These are phyloP conservation scores for Monosporascus sp. DNA, from an alignment of 2,329 filamentous ascomycete genomes.

Conservation along the genomic window DNA sequence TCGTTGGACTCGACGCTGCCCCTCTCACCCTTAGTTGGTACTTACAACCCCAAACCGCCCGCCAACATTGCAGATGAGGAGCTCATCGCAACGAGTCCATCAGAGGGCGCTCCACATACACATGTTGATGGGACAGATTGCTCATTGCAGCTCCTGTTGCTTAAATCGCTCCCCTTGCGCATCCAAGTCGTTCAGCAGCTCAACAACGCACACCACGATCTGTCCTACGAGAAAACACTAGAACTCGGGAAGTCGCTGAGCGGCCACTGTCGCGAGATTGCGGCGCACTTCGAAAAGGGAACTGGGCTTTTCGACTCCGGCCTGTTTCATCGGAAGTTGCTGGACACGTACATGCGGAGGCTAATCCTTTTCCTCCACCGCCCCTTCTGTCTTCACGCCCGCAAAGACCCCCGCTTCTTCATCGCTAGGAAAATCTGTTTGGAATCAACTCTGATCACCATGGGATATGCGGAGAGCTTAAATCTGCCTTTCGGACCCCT, in stretches of 20 bases:
- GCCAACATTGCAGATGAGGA: conserved; percentile 16
- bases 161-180: conserved; percentile 15
- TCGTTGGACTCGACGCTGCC: conserved; percentile 18
- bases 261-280: conserved; percentile 15
- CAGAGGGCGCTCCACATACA: neutral
- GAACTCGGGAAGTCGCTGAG: conserved; percentile 10
- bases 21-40: conserved; percentile 9
- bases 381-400: conserved; percentile 15
- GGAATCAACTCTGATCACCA: conserved; percentile 16
- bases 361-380: conserved; percentile 18
- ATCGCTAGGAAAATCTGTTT: conserved; percentile 19
- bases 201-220: conserved; percentile 8
- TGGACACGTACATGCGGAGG: conserved; percentile 20
- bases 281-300: conserved; percentile 9
- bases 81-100: neutral
- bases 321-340: conserved; percentile 18
- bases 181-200: conserved; percentile 14
- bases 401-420: conserved; percentile 15
- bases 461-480: conserved; percentile 13
- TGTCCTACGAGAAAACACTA: conserved; percentile 10
- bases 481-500: neutral
- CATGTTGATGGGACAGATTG: conserved; percentile 11
- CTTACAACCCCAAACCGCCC: conserved; percentile 12
- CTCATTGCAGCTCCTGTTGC: conserved; percentile 15
- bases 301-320: neutral